Percentiles rank a stretch among this genome's conserved stretches.
Evolutionary conservation across 2,329 filamentous ascomycete genomes (phyloP).

Genomic region (Zymoseptoria ardabiliae): DNA sequence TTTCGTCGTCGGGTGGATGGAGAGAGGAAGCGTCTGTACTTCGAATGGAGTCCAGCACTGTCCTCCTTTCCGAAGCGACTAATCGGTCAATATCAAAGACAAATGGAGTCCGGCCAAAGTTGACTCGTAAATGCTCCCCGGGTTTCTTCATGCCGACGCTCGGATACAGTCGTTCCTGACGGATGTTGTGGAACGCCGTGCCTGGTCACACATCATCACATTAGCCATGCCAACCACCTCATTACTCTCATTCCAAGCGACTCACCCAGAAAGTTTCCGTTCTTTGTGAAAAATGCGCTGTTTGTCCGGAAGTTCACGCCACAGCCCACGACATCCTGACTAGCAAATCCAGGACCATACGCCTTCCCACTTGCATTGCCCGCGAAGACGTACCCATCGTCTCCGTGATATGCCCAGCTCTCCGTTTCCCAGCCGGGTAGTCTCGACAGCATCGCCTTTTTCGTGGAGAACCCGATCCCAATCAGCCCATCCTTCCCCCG

Average conservation of each 20-base stretch:
- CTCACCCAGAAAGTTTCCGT: conserved; percentile 52
- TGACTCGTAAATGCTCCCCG: conserved; percentile 51
- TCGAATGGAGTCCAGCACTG: conserved; percentile 56
- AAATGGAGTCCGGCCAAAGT: conserved; percentile 67
- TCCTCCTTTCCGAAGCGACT: conserved; percentile 60
- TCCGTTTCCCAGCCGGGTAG: conserved; percentile 60
- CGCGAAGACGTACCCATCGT: conserved; percentile 58
- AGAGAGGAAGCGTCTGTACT: conserved; percentile 51
- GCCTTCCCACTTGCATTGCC: conserved; percentile 49
- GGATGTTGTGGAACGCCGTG: conserved; percentile 61
- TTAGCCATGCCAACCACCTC: conserved; percentile 2
- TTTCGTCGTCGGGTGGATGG: conserved; percentile 61
- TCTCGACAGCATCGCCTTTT: conserved; percentile 52
- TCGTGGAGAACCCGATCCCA: conserved; percentile 54
- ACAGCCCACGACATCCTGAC: conserved; percentile 55
- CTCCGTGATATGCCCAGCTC: conserved; percentile 60
- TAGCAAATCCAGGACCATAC: conserved; percentile 55
- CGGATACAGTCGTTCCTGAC: conserved; percentile 55
- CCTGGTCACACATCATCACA: conserved; percentile 40
- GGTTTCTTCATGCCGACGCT: conserved; percentile 61
- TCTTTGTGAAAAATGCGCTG: conserved; percentile 59
- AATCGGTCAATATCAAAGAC: conserved; percentile 84
- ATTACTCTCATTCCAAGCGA: background rate
- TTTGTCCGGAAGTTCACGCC: conserved; percentile 58
- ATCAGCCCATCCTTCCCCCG: conserved; percentile 56